Evolutionary conservation across 495 filamentous ascomycete species (phyloP).

Genomic region (Hypoxylon rickii): DNA sequence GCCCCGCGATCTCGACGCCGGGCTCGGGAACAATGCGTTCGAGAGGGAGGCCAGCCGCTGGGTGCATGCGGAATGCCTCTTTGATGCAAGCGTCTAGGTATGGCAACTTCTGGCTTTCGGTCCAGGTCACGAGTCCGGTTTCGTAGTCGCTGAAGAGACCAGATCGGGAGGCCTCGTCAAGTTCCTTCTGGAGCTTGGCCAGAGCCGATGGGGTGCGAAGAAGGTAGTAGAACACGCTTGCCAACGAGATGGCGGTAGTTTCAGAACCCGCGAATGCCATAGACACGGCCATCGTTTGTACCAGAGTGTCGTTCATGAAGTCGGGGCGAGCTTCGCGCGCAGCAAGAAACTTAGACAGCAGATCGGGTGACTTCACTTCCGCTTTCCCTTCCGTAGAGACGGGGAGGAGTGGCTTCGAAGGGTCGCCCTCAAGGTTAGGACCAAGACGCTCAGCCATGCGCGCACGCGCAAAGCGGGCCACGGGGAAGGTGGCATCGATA

Average conservation of each 20-base stretch:
- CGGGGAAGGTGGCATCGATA: conserved; percentile 62
- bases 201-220: conserved; percentile 57
- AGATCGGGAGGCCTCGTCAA: conserved; percentile 55
- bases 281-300: conserved; percentile 66
- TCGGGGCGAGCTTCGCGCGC: conserved; percentile 62
- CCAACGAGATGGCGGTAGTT: conserved; percentile 66
- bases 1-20: conserved; percentile 58
- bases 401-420: conserved; percentile 43
- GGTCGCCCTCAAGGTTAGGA: conserved; percentile 38
- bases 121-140: conserved; percentile 61
- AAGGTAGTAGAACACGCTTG: conserved; percentile 68
- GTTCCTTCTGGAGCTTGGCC: conserved; percentile 51
- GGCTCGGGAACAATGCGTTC: conserved; percentile 66
- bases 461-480: conserved; percentile 62
- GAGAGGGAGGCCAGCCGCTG: conserved; percentile 63
- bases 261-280: conserved; percentile 70
- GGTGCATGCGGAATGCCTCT: conserved; percentile 70
- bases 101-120: conserved; percentile 59
- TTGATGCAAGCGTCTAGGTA: conserved; percentile 73
- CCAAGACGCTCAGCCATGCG: conserved; percentile 59
- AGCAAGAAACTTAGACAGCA: conserved; percentile 64
- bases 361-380: conserved; percentile 59
- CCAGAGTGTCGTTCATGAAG: conserved; percentile 67
- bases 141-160: conserved; percentile 57
- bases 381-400: conserved; percentile 46